phyloP scores from a whole-genome alignment of 768 basidiomycete species.

The Boletus patriciae region DNA sequence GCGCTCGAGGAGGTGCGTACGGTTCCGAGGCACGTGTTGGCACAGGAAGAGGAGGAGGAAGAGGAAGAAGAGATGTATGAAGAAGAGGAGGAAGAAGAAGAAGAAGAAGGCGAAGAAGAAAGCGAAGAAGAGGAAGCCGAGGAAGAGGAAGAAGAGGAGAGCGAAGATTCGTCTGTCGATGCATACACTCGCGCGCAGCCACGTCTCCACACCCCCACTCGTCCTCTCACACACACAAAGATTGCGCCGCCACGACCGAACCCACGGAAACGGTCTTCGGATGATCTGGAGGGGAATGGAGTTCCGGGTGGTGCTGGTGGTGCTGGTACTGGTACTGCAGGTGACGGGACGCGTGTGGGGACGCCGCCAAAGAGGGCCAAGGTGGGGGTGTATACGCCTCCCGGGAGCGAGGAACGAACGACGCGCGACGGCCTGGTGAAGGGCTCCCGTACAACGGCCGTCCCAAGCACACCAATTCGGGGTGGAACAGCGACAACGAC shows the following conservation, averaged over 20 bases:
- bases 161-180: constrained; percentile 22
- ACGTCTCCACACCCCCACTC: constrained; percentile 3
- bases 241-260: constrained; percentile 14
- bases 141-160: constrained; percentile 37
- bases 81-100: constrained; percentile 29
- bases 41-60: constrained; percentile 34
- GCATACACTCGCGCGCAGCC: constrained; percentile 6
- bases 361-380: constrained; percentile 46
- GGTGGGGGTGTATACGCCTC: constrained; percentile 12
- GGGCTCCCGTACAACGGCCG: not conserved
- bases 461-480: constrained; percentile 1
- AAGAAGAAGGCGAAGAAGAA: constrained; percentile 14
- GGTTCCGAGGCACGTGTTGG: constrained; percentile 19
- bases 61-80: constrained; percentile 26
- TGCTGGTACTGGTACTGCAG: not conserved
- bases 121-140: constrained; percentile 30
- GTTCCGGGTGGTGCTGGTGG: not conserved
- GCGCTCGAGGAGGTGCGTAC: constrained; percentile 26
- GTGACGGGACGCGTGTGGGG: constrained; percentile 14
- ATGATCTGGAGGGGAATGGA: constrained; percentile 36
- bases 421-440: not conserved
- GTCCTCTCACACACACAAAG: constrained; percentile 7
- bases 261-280: constrained; percentile 39
- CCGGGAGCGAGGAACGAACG: constrained; percentile 8
- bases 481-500: not conserved